These are phyloP conservation scores for Allodekkera sacchari DNA, from an alignment of 805 yeast genomes.

Conservation along the genomic window DNA sequence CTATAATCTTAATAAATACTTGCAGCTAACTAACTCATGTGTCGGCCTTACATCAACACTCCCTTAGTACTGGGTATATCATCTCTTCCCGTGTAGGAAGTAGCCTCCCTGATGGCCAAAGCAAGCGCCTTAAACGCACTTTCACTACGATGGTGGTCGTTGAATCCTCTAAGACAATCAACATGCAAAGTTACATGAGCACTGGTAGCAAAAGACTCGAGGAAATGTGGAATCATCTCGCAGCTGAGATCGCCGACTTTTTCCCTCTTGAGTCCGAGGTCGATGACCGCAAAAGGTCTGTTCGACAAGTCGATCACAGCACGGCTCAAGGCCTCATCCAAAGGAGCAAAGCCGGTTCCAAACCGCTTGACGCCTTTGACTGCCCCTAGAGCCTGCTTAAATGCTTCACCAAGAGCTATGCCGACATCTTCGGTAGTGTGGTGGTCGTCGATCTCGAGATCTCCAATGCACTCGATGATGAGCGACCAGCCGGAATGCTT, in stretches of 20 bases:
- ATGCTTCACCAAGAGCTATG: constrained; percentile 83
- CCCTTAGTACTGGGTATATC: constrained; percentile 98
- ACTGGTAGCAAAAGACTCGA: constrained; percentile 89
- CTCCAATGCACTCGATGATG: constrained; percentile 85
- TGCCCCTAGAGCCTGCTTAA: constrained; percentile 82
- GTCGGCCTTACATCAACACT: constrained; percentile 56
- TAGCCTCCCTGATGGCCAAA: constrained; percentile 82
- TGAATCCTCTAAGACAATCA: constrained; percentile 86
- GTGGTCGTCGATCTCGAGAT: constrained; percentile 93
- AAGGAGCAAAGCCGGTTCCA: constrained; percentile 89
- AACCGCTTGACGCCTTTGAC: constrained; percentile 88
- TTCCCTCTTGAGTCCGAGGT: constrained; percentile 84
- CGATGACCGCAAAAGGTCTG: constrained; percentile 86
- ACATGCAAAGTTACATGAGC: constrained; percentile 91
- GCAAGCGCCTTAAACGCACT: constrained; percentile 96
- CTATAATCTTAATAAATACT: too few relatives aligned
- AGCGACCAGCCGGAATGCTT: constrained; percentile 97
- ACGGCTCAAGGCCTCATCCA: constrained; percentile 91
- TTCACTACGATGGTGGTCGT: constrained; percentile 95
- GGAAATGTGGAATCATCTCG: constrained; percentile 97
- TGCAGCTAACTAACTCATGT: too few relatives aligned
- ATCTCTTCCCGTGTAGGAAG: constrained; percentile 70
- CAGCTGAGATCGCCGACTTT: constrained; percentile 85
- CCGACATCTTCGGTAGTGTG: constrained; percentile 96
- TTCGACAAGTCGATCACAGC: constrained; percentile 95